Evolutionary conservation across 352 stramenopile genomes (phyloP).

Genomic region (Pseudoperonospora humuli): DNA sequence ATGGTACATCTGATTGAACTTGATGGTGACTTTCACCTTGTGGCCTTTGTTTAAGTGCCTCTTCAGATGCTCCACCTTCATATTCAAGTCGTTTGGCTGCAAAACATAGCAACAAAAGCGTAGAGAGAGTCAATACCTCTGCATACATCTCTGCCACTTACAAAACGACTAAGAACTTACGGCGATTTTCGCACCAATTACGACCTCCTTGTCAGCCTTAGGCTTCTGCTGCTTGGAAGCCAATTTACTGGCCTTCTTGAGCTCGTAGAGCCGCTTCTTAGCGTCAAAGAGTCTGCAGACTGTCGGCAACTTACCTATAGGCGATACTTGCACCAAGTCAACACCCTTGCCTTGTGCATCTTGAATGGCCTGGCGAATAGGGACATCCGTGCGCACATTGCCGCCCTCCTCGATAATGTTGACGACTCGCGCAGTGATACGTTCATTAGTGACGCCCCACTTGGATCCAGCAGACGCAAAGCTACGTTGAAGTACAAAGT

Average conservation of each 20-base stretch:
- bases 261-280: slow-evolving; percentile 61
- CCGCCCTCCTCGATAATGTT: slow-evolving; percentile 50
- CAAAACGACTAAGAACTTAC: slow-evolving; percentile 25
- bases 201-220: slow-evolving; percentile 67
- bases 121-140: neutral
- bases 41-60: slow-evolving; percentile 67
- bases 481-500: slow-evolving; percentile 6
- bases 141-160: neutral
- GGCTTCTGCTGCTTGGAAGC: slow-evolving; percentile 45
- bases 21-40: slow-evolving; percentile 72
- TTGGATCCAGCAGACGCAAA: slow-evolving; percentile 33
- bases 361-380: slow-evolving; percentile 40
- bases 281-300: slow-evolving; percentile 67
- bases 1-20: slow-evolving; percentile 54
- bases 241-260: slow-evolving; percentile 68
- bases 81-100: slow-evolving; percentile 57
- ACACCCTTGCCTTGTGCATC: slow-evolving; percentile 40
- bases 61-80: slow-evolving; percentile 63
- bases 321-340: slow-evolving; percentile 72
- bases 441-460: slow-evolving; percentile 48
- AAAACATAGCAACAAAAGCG: neutral
- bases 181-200: slow-evolving; percentile 63
- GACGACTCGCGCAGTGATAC: slow-evolving; percentile 47
- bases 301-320: slow-evolving; percentile 22
- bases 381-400: slow-evolving; percentile 40